Base-by-base conservation (phyloP, 2,329 filamentous ascomycete genomes). In the Xylaria arbuscula region DNA sequence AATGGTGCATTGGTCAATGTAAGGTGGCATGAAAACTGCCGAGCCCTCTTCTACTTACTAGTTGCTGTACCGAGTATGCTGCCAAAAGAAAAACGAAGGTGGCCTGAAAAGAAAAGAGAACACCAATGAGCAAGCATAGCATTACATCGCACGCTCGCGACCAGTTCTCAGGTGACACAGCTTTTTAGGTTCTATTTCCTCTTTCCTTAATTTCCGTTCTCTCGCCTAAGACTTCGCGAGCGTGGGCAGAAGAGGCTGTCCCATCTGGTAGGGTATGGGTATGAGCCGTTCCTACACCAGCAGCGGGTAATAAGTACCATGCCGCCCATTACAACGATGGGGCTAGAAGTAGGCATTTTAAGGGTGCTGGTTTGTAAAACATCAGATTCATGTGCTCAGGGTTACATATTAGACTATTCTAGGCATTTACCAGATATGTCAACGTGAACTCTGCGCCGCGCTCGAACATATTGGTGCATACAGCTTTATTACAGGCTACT, bases 21-120 rank as follows among this genome's bases (percentile, higher is more conserved):
- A n/a, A n/a, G n/a, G n/a, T n/a, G n/a, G n/a, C n/a, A n/a, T n/a
- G n/a, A n/a, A n/a, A n/a, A n/a, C n/a, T n/a, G n/a, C n/a, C 47
- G 53, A 64, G 47, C 48, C 64, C 50, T 22, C 10, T 28, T 58
- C 36, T 48, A n/a, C 38, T 45, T 58, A 17, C 48, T 5, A 8
- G 6, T 40, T 50, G 34, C 42, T 47, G 13, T 24, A 15, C 24
- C 11, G 19, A 38, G 24, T 36, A n/a, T 36, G 53, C 32, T 7
- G 24, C 19, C 38, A 65, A 65, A 60, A 66, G 57, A 66, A 61
- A 61, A 50, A 34, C n/a, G 42, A 38, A 64, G 61, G 66, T 61
- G 55, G 56, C 34, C 55, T 32, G 50, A 55, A 68, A 68, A 55
- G 50, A 64, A 61, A 67, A 24, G 34, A 53, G 36, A 34, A 8